Evolutionary conservation across 441 rosid species (phyloP).

Genomic region (Eutrema salsugineum): DNA sequence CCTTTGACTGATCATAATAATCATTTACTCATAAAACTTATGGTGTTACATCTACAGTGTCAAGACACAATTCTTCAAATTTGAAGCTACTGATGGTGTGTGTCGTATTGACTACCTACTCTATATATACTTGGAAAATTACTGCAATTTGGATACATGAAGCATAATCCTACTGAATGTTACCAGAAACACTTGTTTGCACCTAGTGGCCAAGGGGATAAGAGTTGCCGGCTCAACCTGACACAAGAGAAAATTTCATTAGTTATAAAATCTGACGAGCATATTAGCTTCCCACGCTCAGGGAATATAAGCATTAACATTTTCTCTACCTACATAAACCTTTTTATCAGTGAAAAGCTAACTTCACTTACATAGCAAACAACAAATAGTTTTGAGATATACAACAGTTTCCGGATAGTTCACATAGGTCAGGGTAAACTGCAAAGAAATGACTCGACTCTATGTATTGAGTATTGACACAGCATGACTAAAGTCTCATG

Average conservation of each 20-base stretch:
- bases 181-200: conserved; percentile 99
- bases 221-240: conserved; percentile 99
- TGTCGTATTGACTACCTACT: not conserved
- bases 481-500: not conserved
- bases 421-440: not conserved
- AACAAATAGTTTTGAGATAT: not conserved
- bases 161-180: not conserved
- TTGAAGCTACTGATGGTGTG: not conserved
- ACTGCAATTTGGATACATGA: not conserved
- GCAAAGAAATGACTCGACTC: not conserved
- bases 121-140: not conserved
- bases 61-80: conserved; percentile 10
- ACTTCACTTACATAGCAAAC: not conserved
- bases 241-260: not conserved
- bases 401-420: not conserved
- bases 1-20: not conserved
- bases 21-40: not conserved
- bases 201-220: conserved; percentile 85
- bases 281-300: not conserved
- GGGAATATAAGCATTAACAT: not conserved
- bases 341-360: not conserved
- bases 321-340: not conserved
- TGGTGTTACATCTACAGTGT: not conserved
- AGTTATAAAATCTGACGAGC: not conserved
- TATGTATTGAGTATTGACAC: conserved; percentile 3